Base-by-base conservation (phyloP, 495 filamentous ascomycete genomes). In the Cenococcum geophilum region DNA sequence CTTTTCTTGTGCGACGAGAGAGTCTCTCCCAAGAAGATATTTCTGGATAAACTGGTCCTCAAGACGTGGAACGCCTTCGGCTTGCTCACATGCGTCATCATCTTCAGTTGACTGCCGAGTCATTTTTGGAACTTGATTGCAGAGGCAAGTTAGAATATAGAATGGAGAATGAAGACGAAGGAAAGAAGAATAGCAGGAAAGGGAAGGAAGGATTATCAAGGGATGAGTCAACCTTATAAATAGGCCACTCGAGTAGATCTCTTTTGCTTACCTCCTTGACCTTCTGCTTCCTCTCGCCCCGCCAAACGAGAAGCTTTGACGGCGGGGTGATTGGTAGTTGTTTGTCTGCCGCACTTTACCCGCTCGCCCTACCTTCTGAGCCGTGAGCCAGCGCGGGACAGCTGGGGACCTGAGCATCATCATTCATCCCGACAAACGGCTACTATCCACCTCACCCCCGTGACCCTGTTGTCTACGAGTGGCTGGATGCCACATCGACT, bases 1-100 rank as follows among this genome's bases (percentile, higher is more conserved):
- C 65, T 86, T 83, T 70, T 98, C 93, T 66, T 92, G 79, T 6
- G 76, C 78, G 52, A 95, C 87, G 47, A 97, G 77, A 9, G 87
- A 85, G 57, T 86, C 79, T n/a, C 92, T 83, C 10, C 88, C 86
- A 53, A 81, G 70, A 34, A 92, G 77, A 68, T 95, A 96, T 61
- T 89, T 82, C 57, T 88, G 84, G 45, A 95, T 82, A 69, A 95
- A 89, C 0, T 84, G 82, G 64, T 95, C 88, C 8, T 76, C 74
- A 14, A 76, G 68, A 6, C 70, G 62, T 0, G 84, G 85, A 0
- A 88, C 63, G 12, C 78, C 83, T 43, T 79, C 67, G 5, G 72
- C 70, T 51, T 80, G 76, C 48, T 68, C 76, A 80, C 80, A 87
- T 53, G 80, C 78, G n/a, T 79, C 71, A 27, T 85, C 80, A n/a